Percentiles rank a stretch among this genome's conserved stretches.
Evolutionary conservation across 345 rosid species (phyloP).

Genomic region (Lenwebbia sp.): DNA sequence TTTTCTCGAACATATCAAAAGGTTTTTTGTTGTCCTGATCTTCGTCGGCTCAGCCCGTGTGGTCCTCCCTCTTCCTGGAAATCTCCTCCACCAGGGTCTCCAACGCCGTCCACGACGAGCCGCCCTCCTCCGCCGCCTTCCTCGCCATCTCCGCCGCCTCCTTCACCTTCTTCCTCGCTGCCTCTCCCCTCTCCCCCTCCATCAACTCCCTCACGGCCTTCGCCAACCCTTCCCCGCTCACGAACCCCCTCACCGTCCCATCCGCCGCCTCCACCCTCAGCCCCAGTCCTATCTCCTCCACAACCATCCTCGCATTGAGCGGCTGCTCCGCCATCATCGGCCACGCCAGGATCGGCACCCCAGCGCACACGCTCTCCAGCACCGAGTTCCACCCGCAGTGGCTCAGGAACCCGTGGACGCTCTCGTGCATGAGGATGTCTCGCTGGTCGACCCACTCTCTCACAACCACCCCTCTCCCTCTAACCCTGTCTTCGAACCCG

Average conservation of each 20-base stretch:
- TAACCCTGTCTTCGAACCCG: conserved; percentile 35
- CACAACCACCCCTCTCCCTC: conserved; percentile 43
- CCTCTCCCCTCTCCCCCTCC: conserved; percentile 50
- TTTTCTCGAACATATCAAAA: not conserved
- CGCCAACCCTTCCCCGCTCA: conserved; percentile 30
- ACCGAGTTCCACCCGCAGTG: conserved; percentile 92
- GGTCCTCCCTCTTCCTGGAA: not conserved
- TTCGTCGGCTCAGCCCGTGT: not conserved
- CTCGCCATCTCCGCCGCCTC: conserved; percentile 32
- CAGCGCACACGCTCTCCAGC: conserved; percentile 55
- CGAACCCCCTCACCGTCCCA: conserved; percentile 33
- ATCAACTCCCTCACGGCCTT: conserved; percentile 46
- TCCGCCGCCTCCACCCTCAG: conserved; percentile 40
- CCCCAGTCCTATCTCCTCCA: conserved; percentile 53
- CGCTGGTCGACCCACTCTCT: conserved; percentile 67
- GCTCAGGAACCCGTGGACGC: conserved; percentile 56
- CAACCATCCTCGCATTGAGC: conserved; percentile 47
- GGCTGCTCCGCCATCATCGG: conserved; percentile 79
- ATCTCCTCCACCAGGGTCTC: conserved; percentile 24
- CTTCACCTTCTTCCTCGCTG: conserved; percentile 28
- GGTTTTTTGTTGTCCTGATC: not conserved
- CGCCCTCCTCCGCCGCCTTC: conserved; percentile 37
- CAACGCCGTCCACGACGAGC: conserved; percentile 57
- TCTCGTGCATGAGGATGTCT: conserved; percentile 40
- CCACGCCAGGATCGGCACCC: conserved; percentile 75